phyloP scores from a whole-genome alignment of 2,329 filamentous ascomycete genomes.

The Alternaria angustiovoidea region DNA sequence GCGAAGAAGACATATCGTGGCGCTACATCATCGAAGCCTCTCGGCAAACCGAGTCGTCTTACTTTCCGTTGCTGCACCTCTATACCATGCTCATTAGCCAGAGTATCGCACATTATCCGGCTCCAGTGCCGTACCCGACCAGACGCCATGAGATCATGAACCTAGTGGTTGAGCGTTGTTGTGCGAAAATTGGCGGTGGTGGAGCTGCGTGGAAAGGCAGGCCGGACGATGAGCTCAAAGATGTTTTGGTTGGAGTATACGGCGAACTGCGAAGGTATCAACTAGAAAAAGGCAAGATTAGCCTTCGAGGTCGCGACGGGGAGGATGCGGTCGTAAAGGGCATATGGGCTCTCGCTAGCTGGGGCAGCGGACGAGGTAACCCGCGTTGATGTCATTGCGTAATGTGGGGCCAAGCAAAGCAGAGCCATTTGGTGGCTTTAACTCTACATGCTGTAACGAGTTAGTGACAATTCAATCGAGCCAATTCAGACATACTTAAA shows the following conservation, averaged over 20 bases:
- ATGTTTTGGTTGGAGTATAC: conserved; percentile 34
- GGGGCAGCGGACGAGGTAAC: conserved; percentile 14
- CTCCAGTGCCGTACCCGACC: conserved; percentile 15
- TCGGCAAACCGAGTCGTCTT: conserved; percentile 15
- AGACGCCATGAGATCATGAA: conserved; percentile 36
- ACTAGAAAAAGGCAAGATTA: conserved; percentile 31
- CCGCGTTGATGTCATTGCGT: neutral
- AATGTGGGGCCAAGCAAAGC: neutral
- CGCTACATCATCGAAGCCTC: conserved; percentile 32
- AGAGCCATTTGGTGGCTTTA: neutral
- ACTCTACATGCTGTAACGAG: neutral
- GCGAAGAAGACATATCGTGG: conserved; percentile 32
- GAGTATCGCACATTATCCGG: conserved; percentile 30
- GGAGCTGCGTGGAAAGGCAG: conserved; percentile 22
- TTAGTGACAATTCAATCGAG: neutral
- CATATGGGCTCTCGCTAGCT: conserved; percentile 55
- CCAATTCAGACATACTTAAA: neutral
- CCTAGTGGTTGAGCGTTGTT: conserved; percentile 39
- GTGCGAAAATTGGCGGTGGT: conserved; percentile 28
- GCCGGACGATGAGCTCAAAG: conserved; percentile 36
- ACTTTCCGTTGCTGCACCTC: conserved; percentile 39
- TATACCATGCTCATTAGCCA: conserved; percentile 46
- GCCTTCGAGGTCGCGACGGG: conserved; percentile 35
- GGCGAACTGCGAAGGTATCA: conserved; percentile 39
- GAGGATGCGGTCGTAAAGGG: conserved; percentile 52